Conservation (phyloP, 1,139 yeast species). For the Arxiozyma slooffiae region DNA sequence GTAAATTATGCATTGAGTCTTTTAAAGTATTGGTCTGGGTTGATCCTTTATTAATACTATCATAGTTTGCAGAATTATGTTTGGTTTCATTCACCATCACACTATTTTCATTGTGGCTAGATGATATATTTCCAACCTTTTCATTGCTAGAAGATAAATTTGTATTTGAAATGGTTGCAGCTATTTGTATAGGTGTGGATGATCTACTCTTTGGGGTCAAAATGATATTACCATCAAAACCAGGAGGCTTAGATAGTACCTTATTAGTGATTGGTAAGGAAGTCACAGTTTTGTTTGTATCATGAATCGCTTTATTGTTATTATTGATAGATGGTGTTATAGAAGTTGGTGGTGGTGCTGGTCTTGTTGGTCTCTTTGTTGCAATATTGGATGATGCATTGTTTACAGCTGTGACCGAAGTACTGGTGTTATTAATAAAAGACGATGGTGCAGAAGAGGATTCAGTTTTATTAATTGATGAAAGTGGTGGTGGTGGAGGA, state of each 20-base stretch:
- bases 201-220: slow-evolving; percentile 21
- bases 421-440: neutral
- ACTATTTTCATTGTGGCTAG: neutral
- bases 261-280: slow-evolving; percentile 4
- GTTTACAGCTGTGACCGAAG: neutral
- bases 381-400: neutral
- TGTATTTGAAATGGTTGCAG: neutral
- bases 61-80: neutral
- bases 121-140: neutral
- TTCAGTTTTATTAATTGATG: neutral
- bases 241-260: slow-evolving; percentile 30
- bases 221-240: slow-evolving; percentile 18
- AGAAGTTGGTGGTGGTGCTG: neutral
- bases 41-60: slow-evolving; percentile 7
- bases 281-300: neutral
- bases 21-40: slow-evolving; percentile 5
- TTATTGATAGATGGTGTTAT: neutral
- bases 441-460: neutral
- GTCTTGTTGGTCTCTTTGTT: neutral
- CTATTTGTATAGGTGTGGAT: neutral
- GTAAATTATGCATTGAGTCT: slow-evolving; percentile 8
- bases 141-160: neutral
- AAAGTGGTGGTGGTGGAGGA: slow-evolving; percentile 26
- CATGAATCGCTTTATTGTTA: neutral
- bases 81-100: neutral